Evolutionary conservation across 2,329 filamentous ascomycete species (phyloP), one percentile per base, ranked within the genome.

Genomic region (Colletotrichum spinosum): DNA sequence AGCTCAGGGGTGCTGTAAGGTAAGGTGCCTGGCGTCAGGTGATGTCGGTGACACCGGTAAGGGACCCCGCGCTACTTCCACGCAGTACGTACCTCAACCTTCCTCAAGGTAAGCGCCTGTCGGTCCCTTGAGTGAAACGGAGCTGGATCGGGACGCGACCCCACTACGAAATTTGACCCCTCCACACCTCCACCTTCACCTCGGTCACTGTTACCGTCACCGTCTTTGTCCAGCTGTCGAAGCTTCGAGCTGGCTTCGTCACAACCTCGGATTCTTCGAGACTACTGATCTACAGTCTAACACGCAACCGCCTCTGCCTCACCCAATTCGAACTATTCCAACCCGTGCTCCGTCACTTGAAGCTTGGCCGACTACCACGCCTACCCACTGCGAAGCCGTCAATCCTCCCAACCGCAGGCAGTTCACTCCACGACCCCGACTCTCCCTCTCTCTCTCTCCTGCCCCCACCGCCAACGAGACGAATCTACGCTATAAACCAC

Each of bases 121-220:
- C 17, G 17, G 25, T 4, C 25, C 25, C 25, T 25, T 5, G 25
- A 25, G 25, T 4, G 25, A 25, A 25, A 25, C 25, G 25, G 25
- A 25, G 42, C 11, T 41, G 46, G 34, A 57, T 11, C 33, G 53
- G 48, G 33, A 48, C 63, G 52, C 63, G 48, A 57, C 58, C 58
- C 63, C 62, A 65, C 62, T 52, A 50, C 46, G 62, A 65, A 65
- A 65, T 65, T 65, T 65, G 52, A 62, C 62, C 62, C 62, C 62
- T 56, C 63, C 37, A 49, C 39, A 25, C 25, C 25, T 25, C 25
- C 25, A 25, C 25, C 25, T 25, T 5, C 25, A 5, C 4, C 25
- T 4, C 25, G 4, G 4, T 25, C 25, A 25, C 25, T 5, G 25
- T 25, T 4, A 25, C 25, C 25, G 25, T 25, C 25, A 25, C 25